Conservation (phyloP, 768 basidiomycete species). For the Suillus discolor region DNA sequence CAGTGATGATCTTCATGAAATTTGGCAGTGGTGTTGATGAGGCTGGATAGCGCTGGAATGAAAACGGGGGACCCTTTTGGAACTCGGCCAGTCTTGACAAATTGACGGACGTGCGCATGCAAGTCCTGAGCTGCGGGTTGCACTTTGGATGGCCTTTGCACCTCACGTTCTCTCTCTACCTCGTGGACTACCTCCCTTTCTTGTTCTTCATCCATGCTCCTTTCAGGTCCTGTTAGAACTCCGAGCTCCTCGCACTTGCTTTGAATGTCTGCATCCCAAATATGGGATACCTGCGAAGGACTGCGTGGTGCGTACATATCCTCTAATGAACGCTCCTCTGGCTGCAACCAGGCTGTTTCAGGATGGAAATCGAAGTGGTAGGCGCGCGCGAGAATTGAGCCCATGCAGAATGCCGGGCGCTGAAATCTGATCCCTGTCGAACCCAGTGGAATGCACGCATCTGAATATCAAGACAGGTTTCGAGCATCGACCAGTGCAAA, state of each 20-base stretch:
- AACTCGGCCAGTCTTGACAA: slow-evolving; percentile 35
- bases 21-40: slow-evolving; percentile 12
- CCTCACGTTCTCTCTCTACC: slow-evolving; percentile 42
- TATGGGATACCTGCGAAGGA: neutral
- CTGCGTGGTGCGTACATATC: slow-evolving; percentile 31
- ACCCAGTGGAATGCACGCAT: slow-evolving; percentile 44
- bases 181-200: slow-evolving; percentile 52
- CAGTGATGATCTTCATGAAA: slow-evolving; percentile 25
- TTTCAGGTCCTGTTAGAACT: slow-evolving; percentile 15
- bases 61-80: slow-evolving; percentile 22
- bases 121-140: slow-evolving; percentile 25
- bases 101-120: slow-evolving; percentile 20
- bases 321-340: slow-evolving; percentile 42
- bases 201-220: slow-evolving; percentile 47
- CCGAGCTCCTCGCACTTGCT: slow-evolving; percentile 21
- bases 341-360: slow-evolving; percentile 40
- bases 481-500: slow-evolving; percentile 45
- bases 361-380: neutral
- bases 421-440: slow-evolving; percentile 35
- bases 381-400: slow-evolving; percentile 10
- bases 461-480: slow-evolving; percentile 46
- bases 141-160: slow-evolving; percentile 37
- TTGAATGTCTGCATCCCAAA: slow-evolving; percentile 12
- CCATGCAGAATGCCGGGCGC: slow-evolving; percentile 21
- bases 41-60: slow-evolving; percentile 15